These are phyloP conservation scores for Pugionium dolabratum DNA, from an alignment of 345 rosid genomes.

Conservation along the genomic window DNA sequence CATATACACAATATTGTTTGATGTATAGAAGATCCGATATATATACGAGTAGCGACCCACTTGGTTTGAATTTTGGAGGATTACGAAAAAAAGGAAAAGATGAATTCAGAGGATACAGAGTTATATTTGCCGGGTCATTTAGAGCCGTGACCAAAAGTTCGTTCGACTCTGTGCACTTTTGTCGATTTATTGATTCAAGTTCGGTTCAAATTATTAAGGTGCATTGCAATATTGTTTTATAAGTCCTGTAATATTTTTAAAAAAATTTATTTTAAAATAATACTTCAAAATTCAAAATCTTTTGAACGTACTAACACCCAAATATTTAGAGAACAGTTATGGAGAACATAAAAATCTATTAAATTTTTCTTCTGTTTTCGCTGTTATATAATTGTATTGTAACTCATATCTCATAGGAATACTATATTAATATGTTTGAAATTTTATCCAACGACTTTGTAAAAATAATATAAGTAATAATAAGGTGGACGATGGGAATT, in stretches of 20 bases:
- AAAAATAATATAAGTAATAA: conserved; percentile 5
- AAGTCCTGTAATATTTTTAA: no score
- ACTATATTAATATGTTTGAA: background rate
- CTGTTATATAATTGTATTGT: conserved; percentile 2
- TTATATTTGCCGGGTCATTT: conserved; percentile 46
- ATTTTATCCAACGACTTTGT: conserved; percentile 24
- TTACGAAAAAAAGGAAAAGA: conserved; percentile 35
- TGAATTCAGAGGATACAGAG: conserved; percentile 29
- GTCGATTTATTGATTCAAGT: conserved; percentile 13
- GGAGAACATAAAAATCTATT: no score
- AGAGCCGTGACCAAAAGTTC: conserved; percentile 41
- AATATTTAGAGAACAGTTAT: no score
- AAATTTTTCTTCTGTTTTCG: background rate
- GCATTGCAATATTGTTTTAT: no score
- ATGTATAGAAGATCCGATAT: conserved; percentile 17
- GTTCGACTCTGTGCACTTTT: conserved; percentile 27
- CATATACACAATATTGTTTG: background rate
- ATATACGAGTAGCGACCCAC: conserved; percentile 36
- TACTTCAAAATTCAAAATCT: no score
- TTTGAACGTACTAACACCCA: no score
- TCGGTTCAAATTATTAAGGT: no score
- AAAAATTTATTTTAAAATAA: no score
- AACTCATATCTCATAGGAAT: background rate
- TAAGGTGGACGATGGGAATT: conserved; percentile 17
- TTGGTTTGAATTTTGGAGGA: conserved; percentile 30